Evolutionary conservation across 208 protist species (phyloP).

Genomic region (Leishmania amazonensis): DNA sequence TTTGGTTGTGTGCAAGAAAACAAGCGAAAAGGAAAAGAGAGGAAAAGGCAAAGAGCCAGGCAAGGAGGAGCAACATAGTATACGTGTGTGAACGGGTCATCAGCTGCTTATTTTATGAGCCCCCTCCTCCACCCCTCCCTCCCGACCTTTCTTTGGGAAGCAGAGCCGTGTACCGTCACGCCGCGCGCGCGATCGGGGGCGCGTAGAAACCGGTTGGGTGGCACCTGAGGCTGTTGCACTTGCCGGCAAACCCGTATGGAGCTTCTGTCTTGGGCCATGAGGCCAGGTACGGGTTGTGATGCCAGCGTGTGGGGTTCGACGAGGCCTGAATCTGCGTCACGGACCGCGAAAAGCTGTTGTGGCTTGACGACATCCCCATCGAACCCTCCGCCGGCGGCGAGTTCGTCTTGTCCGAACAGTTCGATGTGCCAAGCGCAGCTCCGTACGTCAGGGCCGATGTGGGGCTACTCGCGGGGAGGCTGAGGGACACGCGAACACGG

Average conservation of each 20-base stretch:
- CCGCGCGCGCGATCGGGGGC: not conserved
- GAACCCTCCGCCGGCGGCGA: slow-evolving; percentile 16
- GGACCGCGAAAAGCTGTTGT: slow-evolving; percentile 12
- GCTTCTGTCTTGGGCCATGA: slow-evolving; percentile 10
- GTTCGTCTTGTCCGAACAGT: slow-evolving; percentile 33
- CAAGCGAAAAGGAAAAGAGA: not conserved
- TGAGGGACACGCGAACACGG: slow-evolving; percentile 24
- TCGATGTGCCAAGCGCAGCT: slow-evolving; percentile 10
- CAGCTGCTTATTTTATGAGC: not conserved
- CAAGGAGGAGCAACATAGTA: not conserved
- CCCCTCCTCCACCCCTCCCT: not conserved
- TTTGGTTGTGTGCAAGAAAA: not conserved
- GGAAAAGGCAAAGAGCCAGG: not conserved
- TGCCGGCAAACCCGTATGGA: slow-evolving; percentile 7
- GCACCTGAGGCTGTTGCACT: not conserved
- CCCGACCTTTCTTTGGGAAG: not conserved
- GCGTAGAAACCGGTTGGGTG: slow-evolving; percentile 3
- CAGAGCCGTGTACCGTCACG: not conserved
- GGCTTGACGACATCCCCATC: slow-evolving; percentile 1
- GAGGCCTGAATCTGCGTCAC: slow-evolving; percentile 20
- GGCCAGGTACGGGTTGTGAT: slow-evolving; percentile 36
- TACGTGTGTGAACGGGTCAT: not conserved
- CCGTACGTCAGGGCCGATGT: not conserved
- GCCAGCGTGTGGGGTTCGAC: slow-evolving; percentile 23
- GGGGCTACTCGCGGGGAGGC: slow-evolving; percentile 16